phyloP scores from a whole-genome alignment of 768 basidiomycete species.

The Hericium rajendrae region DNA sequence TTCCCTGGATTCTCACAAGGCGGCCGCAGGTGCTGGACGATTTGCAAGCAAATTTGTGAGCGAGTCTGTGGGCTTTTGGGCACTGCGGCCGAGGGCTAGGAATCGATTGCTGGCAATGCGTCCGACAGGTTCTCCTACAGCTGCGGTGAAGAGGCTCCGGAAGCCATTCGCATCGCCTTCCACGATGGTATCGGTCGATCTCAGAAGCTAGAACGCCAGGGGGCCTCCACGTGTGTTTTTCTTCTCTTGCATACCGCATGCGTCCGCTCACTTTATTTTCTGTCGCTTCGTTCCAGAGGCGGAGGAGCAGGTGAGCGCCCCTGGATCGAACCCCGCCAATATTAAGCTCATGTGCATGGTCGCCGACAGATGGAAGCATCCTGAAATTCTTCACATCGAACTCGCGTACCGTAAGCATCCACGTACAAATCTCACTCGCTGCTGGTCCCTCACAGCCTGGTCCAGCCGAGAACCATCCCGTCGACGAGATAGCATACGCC shows the following conservation, averaged over 20 bases:
- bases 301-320: not conserved
- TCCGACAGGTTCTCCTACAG: conserved; percentile 1
- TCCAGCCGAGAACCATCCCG: not conserved
- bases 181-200: conserved; percentile 1
- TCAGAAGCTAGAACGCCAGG: not conserved
- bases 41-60: conserved; percentile 3
- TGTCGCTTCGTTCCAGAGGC: not conserved
- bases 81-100: not conserved
- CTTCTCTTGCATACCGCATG: not conserved
- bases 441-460: not conserved
- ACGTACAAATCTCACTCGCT: not conserved
- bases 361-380: conserved; percentile 14
- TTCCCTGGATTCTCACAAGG: not conserved
- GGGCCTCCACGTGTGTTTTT: not conserved
- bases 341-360: not conserved
- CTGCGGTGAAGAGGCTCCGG: not conserved
- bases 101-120: conserved; percentile 1
- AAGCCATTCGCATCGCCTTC: not conserved
- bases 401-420: conserved; percentile 4
- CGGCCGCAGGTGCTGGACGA: not conserved
- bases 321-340: not conserved
- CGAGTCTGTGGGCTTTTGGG: not conserved
- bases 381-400: conserved; percentile 12
- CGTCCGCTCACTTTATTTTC: not conserved
- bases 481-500: not conserved